These are phyloP conservation scores for Trichoderma sp. DNA, from an alignment of 2,329 filamentous ascomycete genomes.

Conservation along the genomic window DNA sequence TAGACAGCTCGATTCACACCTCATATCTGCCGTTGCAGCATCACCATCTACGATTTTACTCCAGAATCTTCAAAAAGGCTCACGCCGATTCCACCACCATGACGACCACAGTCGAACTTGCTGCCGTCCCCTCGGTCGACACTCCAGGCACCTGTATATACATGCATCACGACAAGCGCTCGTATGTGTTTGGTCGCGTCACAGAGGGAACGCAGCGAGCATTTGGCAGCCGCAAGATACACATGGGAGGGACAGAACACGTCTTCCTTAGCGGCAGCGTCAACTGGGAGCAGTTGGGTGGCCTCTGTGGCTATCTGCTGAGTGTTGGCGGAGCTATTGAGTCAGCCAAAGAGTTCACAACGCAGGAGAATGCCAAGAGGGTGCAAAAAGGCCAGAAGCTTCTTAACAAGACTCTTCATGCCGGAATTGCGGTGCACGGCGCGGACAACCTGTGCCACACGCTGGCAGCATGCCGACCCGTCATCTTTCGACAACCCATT, in stretches of 20 bases:
- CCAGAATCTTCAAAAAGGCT: neutral
- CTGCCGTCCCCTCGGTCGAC: constrained; percentile 83
- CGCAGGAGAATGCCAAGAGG: constrained; percentile 43
- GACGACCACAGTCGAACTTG: constrained; percentile 72
- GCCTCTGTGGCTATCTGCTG: constrained; percentile 80
- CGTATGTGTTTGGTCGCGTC: constrained; percentile 83
- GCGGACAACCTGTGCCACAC: constrained; percentile 77
- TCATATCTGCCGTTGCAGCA: neutral
- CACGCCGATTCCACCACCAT: constrained; percentile 48
- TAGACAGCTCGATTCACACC: neutral
- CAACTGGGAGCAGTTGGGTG: constrained; percentile 76
- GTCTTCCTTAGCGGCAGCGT: constrained; percentile 81
- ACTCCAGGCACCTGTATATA: constrained; percentile 77
- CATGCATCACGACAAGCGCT: constrained; percentile 76
- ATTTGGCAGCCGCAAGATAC: constrained; percentile 66
- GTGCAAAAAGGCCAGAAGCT: constrained; percentile 41
- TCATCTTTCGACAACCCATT: constrained; percentile 83
- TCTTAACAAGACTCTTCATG: constrained; percentile 28
- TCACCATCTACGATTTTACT: constrained; percentile 25
- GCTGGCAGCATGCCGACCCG: constrained; percentile 78
- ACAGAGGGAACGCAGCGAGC: constrained; percentile 84
- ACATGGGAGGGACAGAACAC: constrained; percentile 67
- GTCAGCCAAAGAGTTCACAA: constrained; percentile 44
- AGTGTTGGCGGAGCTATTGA: constrained; percentile 72
- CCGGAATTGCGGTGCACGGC: constrained; percentile 69